Evolutionary conservation across 1,284 basidiomycete genomes (phyloP), one percentile per base, ranked within the genome.

Genomic region (Papiliotrema nemorosa): DNA sequence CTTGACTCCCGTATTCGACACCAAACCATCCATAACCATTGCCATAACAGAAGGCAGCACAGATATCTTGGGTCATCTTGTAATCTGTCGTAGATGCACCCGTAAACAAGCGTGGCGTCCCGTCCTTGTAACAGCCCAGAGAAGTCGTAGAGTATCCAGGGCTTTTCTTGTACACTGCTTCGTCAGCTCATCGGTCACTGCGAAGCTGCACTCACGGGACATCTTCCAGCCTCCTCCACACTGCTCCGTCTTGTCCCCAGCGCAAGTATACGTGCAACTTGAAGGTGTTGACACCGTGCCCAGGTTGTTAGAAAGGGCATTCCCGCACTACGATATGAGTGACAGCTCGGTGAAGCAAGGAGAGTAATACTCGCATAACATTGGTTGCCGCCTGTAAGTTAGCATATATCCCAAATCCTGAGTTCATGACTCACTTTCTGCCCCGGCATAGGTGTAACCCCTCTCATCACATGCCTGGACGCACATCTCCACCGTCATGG

Each of bases 1-100:
- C 62, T 44, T 61, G 49, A 26, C 47, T 46, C 18, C 47, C 51
- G 26, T 53, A 59, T 22, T 66, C 57, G 2, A 58, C 25, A 21
- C 34, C 35, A 33, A 39, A 47, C 9, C 22, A 47, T 6, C 26
- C 25, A 21, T 24, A 33, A 20, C 42, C 42, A 7, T 31, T 6
- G 3, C 20, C n/a, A 3, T 22, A 5, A 25, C 42, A 44, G 10
- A 31, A 44, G 3, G 42, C 3, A 20, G 42, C 42, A 18, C 42
- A 44, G 13, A 31, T 9, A 14, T 16, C 18, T 3, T 20, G 18
- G 2, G 42, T 6, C 31, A 44, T n/a, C 7, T 14, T 33, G 29
- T 25, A 6, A 12, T 25, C 21, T 9, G 42, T 33, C 5, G n/a
- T 34, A 5, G 42, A 44, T 9, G 42, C 27, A 5, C 29, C 42